Evolutionary conservation across 208 protist species (phyloP).

Genomic region (Entamoeba histolytica): DNA sequence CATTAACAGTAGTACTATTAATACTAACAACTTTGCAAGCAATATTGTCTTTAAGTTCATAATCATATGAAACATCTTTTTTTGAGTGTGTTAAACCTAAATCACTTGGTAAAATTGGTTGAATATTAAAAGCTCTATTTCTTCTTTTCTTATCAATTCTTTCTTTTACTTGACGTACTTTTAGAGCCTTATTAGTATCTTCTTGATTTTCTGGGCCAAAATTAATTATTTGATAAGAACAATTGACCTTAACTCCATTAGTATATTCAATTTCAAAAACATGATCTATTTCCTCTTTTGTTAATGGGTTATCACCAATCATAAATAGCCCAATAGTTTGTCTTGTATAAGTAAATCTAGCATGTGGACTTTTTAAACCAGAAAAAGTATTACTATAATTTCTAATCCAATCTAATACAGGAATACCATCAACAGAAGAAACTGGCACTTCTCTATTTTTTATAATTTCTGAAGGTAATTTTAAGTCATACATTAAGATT

Average conservation of each 20-base stretch:
- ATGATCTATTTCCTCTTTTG: background rate
- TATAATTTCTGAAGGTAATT: background rate
- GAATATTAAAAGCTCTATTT: too few species aligned
- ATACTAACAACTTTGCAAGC: background rate
- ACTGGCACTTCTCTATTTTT: background rate
- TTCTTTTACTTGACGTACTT: too few species aligned
- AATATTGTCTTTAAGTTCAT: too few species aligned
- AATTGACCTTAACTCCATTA: background rate
- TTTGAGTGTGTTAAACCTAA: too few species aligned
- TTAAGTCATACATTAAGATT: background rate
- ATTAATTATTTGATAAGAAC: background rate
- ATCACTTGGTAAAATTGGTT: too few species aligned
- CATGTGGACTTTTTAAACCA: background rate
- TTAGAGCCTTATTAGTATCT: too few species aligned
- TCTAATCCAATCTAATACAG: background rate
- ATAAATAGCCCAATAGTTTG: background rate
- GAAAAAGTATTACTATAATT: background rate
- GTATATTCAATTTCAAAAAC: background rate
- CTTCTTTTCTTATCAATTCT: too few species aligned
- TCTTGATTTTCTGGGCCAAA: background rate
- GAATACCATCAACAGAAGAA: background rate
- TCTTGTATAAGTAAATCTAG: background rate
- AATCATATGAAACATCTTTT: too few species aligned
- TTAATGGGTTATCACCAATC: background rate
- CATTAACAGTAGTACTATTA: background rate